Evolutionary conservation across 495 filamentous ascomycete species (phyloP).

Genomic region (Xylaria bambusicola): DNA sequence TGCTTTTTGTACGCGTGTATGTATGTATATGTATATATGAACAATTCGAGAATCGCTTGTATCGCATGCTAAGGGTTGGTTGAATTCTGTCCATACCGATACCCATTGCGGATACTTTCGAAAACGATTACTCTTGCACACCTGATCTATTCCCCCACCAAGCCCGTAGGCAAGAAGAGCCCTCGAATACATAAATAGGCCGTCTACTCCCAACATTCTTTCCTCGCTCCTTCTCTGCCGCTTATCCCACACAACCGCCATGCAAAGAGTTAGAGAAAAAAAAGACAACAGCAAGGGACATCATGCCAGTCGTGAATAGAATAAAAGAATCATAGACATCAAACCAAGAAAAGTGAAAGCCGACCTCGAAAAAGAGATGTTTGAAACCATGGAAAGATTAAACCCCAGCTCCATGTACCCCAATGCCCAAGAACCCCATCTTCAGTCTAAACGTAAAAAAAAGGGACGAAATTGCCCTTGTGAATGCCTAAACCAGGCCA

Average conservation of each 20-base stretch:
- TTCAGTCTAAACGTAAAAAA: slow-evolving; percentile 27
- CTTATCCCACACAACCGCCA: too few species aligned
- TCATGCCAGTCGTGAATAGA: slow-evolving; percentile 36
- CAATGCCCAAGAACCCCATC: slow-evolving; percentile 9
- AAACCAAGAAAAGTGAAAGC: slow-evolving; percentile 21
- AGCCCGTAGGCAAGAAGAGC: too few species aligned
- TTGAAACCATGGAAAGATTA: slow-evolving; percentile 20
- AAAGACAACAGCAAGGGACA: slow-evolving; percentile 18
- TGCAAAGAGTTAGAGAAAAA: too few species aligned
- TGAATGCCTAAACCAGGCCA: slow-evolving; percentile 19
- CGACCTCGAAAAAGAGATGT: slow-evolving; percentile 24
- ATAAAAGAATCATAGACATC: slow-evolving; percentile 17
- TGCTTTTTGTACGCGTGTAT: slow-evolving; percentile 2
- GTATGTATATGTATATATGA: slow-evolving; percentile 17
- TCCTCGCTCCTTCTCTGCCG: not conserved
- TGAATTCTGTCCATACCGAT: not conserved
- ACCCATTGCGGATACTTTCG: not conserved
- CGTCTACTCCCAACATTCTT: not conserved
- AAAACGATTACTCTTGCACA: not conserved
- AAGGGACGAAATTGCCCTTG: slow-evolving; percentile 14
- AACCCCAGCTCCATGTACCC: slow-evolving; percentile 6
- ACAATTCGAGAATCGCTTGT: slow-evolving; percentile 9
- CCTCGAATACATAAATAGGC: too few species aligned
- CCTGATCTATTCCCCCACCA: not conserved
- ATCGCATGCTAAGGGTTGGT: not conserved